Conservation (phyloP, 176 grass and related monocot genomes). For the Musa beccarii region DNA sequence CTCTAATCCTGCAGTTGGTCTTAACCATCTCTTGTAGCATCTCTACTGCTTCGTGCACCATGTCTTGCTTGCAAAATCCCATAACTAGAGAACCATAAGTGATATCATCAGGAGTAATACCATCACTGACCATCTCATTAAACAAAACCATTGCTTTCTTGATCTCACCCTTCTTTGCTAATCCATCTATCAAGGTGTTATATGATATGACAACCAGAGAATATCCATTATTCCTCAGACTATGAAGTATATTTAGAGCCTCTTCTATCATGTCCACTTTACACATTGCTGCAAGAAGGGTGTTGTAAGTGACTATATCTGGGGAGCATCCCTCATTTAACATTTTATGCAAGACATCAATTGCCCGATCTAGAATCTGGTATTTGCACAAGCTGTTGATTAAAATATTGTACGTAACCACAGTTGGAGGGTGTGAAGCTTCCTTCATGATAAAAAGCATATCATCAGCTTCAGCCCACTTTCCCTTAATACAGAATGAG, state of each 20-base stretch:
- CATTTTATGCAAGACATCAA: slow-evolving; percentile 60
- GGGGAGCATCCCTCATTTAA: slow-evolving; percentile 41
- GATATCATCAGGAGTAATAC: slow-evolving; percentile 50
- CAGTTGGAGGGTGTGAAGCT: slow-evolving; percentile 39
- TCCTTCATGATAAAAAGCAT: slow-evolving; percentile 45
- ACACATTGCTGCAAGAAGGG: slow-evolving; percentile 51
- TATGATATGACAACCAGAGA: slow-evolving; percentile 52
- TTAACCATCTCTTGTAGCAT: slow-evolving; percentile 45
- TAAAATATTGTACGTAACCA: slow-evolving; percentile 69
- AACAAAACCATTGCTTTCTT: slow-evolving; percentile 46
- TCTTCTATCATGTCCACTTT: slow-evolving; percentile 49
- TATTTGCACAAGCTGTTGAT: slow-evolving; percentile 64
- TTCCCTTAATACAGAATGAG: slow-evolving; percentile 42
- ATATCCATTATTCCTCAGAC: slow-evolving; percentile 45
- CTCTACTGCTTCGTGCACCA: slow-evolving; percentile 36
- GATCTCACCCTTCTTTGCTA: slow-evolving; percentile 52
- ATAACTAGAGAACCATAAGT: slow-evolving; percentile 66
- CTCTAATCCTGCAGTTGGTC: slow-evolving; percentile 50
- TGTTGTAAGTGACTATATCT: slow-evolving; percentile 78
- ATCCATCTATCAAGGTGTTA: slow-evolving; percentile 64
- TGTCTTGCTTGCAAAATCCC: slow-evolving; percentile 58
- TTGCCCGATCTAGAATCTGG: slow-evolving; percentile 50
- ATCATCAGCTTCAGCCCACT: slow-evolving; percentile 47
- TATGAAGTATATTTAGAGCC: slow-evolving; percentile 44
- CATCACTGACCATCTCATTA: slow-evolving; percentile 50